Percentiles rank a stretch among this genome's conserved stretches.
Conservation (phyloP, 768 basidiomycete genomes). For the Mrakia gelida region DNA sequence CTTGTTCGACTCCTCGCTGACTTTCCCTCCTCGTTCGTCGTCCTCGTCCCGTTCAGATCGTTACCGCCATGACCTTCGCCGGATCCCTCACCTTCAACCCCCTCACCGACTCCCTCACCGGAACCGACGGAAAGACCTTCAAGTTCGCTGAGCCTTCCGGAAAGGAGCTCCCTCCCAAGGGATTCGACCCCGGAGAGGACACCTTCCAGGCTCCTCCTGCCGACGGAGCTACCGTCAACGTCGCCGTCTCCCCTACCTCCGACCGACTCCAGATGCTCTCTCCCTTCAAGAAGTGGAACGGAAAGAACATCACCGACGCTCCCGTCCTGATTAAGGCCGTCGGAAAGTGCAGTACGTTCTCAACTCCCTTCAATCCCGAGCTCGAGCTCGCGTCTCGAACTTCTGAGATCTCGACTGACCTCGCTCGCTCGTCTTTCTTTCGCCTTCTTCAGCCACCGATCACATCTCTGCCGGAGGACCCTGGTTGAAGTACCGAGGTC, state of each 20-base stretch:
- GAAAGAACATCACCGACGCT: slow-evolving; percentile 80
- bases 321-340: slow-evolving; percentile 96
- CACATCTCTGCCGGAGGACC: slow-evolving; percentile 39
- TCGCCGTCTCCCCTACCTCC: slow-evolving; percentile 76
- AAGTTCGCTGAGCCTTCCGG: slow-evolving; percentile 91
- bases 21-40: slow-evolving; percentile 67
- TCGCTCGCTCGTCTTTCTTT: background rate
- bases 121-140: slow-evolving; percentile 91
- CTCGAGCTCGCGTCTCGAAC: background rate
- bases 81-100: slow-evolving; percentile 96
- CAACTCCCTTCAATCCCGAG: background rate
- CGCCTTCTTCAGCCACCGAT: slow-evolving; percentile 34
- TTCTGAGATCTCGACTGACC: background rate
- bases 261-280: slow-evolving; percentile 86
- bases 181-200: slow-evolving; percentile 94
- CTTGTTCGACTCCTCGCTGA: slow-evolving; percentile 44
- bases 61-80: slow-evolving; percentile 94
- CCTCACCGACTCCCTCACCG: slow-evolving; percentile 78
- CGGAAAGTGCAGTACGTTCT: slow-evolving; percentile 91
- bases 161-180: slow-evolving; percentile 85
- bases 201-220: slow-evolving; percentile 92
- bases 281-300: slow-evolving; percentile 90
- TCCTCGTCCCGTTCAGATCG: slow-evolving; percentile 58
- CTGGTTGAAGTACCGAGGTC: slow-evolving; percentile 38
- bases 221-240: slow-evolving; percentile 75